Percentiles rank a stretch among this genome's conserved stretches.
phyloP scores from a whole-genome alignment of 306 rosid genomes.

The Oxytropis ochrocephala region DNA sequence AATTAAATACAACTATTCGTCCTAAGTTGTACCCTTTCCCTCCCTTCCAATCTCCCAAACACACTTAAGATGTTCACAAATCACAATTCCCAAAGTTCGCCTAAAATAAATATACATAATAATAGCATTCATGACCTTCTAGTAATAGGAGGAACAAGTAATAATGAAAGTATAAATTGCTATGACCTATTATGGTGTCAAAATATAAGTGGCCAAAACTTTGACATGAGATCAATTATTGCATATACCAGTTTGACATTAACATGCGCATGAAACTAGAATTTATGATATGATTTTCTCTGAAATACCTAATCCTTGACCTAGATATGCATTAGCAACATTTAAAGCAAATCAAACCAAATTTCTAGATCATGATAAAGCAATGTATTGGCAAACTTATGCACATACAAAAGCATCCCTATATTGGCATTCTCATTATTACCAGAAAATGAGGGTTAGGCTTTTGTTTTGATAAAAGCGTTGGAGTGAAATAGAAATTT shows the following conservation, averaged over 20 bases:
- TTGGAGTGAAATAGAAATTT: too few relatives aligned
- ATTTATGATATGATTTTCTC: neutral
- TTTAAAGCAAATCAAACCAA: neutral
- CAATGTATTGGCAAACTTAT: too few relatives aligned
- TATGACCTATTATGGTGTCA: neutral
- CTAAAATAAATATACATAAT: too few relatives aligned
- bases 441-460: too few relatives aligned
- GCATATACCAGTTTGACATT: neutral
- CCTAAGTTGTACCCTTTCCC: too few relatives aligned
- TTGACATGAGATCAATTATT: neutral
- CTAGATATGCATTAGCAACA: neutral
- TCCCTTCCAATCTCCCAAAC: too few relatives aligned
- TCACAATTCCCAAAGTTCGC: too few relatives aligned
- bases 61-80: too few relatives aligned
- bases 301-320: neutral
- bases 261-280: neutral
- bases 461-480: too few relatives aligned
- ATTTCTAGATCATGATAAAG: neutral
- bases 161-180: neutral
- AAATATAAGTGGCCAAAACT: neutral
- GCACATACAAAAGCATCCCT: too few relatives aligned
- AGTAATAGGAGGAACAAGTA: neutral
- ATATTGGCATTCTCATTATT: too few relatives aligned
- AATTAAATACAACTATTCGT: too few relatives aligned
- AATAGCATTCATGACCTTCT: neutral